These are phyloP conservation scores for Penicillium dipodomyicola DNA, from an alignment of 495 filamentous ascomycete genomes.

Conservation along the genomic window DNA sequence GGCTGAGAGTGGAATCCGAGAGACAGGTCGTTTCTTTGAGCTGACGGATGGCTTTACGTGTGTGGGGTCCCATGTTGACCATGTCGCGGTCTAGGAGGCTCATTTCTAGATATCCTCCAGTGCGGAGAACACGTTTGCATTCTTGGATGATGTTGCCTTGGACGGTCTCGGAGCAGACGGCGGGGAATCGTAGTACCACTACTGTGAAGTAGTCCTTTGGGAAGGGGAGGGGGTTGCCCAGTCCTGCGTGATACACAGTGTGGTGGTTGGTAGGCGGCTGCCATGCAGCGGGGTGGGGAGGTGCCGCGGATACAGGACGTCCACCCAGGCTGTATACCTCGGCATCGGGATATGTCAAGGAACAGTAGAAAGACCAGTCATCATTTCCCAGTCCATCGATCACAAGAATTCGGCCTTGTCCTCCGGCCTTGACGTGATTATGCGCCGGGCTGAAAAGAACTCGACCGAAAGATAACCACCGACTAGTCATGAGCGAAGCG, in stretches of 20 bases:
- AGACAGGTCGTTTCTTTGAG: slow-evolving; percentile 75
- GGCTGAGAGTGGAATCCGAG: slow-evolving; percentile 57
- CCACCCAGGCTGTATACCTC: slow-evolving; percentile 72
- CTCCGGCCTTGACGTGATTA: slow-evolving; percentile 65
- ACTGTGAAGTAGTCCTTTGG: slow-evolving; percentile 79
- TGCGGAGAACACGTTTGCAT: slow-evolving; percentile 84
- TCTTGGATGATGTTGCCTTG: slow-evolving; percentile 81
- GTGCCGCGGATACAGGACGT: slow-evolving; percentile 31
- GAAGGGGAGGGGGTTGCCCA: slow-evolving; percentile 77
- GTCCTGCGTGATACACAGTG: slow-evolving; percentile 70
- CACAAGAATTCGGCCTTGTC: slow-evolving; percentile 68
- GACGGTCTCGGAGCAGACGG: slow-evolving; percentile 66
- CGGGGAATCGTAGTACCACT: slow-evolving; percentile 85
- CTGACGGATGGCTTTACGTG: slow-evolving; percentile 69
- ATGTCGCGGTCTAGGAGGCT: slow-evolving; percentile 81
- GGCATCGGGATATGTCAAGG: slow-evolving; percentile 82
- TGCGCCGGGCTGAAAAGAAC: slow-evolving; percentile 93
- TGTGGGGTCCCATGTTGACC: slow-evolving; percentile 78
- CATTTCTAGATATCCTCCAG: slow-evolving; percentile 86
- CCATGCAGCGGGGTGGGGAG: slow-evolving; percentile 41
- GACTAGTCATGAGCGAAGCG: slow-evolving; percentile 71
- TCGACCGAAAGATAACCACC: slow-evolving; percentile 92
- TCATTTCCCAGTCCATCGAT: slow-evolving; percentile 88
- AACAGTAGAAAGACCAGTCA: slow-evolving; percentile 98
- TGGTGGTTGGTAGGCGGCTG: slow-evolving; percentile 79